Base-by-base conservation (phyloP, 2,329 filamentous ascomycete genomes). In the Tolypocladium inflatum region DNA sequence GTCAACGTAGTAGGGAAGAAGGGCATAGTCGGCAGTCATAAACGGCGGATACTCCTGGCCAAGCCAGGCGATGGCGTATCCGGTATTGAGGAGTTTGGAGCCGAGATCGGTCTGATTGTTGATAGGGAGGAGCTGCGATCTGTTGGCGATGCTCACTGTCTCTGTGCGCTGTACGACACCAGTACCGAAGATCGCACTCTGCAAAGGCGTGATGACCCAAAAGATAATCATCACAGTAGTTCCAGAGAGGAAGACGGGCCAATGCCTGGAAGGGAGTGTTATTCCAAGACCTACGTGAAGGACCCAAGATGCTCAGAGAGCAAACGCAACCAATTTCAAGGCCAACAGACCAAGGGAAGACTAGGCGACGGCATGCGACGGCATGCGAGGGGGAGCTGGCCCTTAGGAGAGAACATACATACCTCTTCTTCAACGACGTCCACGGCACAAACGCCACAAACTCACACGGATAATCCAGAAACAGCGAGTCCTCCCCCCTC, bases 131-230 rank as follows among this genome's bases (percentile, higher is more conserved):
- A 73, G 52, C 1, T 58, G 58, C 0, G 66, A 60, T 1, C 61
- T 56, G 0, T 23, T 58, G 0, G 13, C 4, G 10, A 70, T 58
- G 0, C 21, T 23, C 0, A 59, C 15, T 0, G 33, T 3, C 0
- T 63, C 54, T 0, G 60, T 65, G 2, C 68, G 65, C 0, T 52
- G 63, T 0, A 80, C 65, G 0, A 64, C 64, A 0, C 66, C 64
- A 0, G 69, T 72, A 0, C 78, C 77, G 6, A 86, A 79, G 0
- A 85, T 74, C n/a, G 80, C 77, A 33, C 80, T 76, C 63, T 85
- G 81, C 0, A 79, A 62, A 0, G 83, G 83, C 0, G 82, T 84
- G 0, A 86, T 61, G 0, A 76, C 68, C 79, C 79, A 84, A 3
- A 81, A 80, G 0, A 85, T 73, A 0, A 83, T 51, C 0, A 86